Evolutionary conservation across 1,139 yeast genomes (phyloP).

Genomic region (Debaryomycetaceae sp.): DNA sequence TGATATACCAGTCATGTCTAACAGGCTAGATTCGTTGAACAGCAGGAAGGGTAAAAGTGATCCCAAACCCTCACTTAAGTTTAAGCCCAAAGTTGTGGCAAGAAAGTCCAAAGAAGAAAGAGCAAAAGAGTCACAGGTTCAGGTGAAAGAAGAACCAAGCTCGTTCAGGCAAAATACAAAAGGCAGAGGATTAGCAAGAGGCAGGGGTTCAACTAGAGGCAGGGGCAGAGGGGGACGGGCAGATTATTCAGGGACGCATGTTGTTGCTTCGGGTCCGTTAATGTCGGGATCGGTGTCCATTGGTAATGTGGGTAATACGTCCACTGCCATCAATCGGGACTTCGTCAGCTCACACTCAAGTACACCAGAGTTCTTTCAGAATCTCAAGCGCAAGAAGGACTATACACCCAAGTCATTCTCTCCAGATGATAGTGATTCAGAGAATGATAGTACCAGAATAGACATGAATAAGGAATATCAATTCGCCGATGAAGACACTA

Average conservation of each 20-base stretch:
- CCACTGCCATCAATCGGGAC: conserved; percentile 12
- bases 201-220: conserved; percentile 28
- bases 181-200: conserved; percentile 23
- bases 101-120: conserved; percentile 81
- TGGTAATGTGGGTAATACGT: conserved; percentile 21
- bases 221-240: conserved; percentile 42
- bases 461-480: conserved; percentile 61
- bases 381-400: conserved; percentile 2
- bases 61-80: conserved; percentile 56
- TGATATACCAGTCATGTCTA: conserved; percentile 26
- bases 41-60: conserved; percentile 25
- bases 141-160: conserved; percentile 37
- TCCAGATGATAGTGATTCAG: conserved; percentile 23
- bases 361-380: conserved; percentile 39
- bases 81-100: conserved; percentile 80
- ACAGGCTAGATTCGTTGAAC: conserved; percentile 43
- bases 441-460: conserved; percentile 43
- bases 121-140: conserved; percentile 65
- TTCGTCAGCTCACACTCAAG: conserved; percentile 25
- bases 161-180: conserved; percentile 14
- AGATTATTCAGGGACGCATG: conserved; percentile 59
- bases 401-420: conserved; percentile 6
- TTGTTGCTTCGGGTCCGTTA: conserved; percentile 69
- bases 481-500: conserved; percentile 46
- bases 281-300: conserved; percentile 60